phyloP scores from a whole-genome alignment of 2,329 filamentous ascomycete species.

The Pyrenochaeta sp. region DNA sequence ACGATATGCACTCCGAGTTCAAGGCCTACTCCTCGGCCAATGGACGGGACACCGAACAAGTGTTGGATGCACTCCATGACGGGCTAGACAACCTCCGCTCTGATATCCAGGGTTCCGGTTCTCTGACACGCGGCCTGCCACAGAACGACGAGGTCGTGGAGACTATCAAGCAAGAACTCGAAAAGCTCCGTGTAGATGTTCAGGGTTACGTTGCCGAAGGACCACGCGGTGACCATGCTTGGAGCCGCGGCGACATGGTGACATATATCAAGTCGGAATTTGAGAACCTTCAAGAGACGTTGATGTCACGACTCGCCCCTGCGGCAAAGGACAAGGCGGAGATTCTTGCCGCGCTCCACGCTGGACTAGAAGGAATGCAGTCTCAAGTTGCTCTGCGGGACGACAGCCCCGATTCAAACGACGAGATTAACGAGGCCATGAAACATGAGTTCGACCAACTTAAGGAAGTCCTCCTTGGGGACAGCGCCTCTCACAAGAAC shows the following conservation, averaged over 20 bases:
- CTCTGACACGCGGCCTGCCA: conserved; percentile 71
- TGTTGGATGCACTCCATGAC: conserved; percentile 86
- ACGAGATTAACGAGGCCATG: conserved; percentile 71
- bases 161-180: conserved; percentile 69
- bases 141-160: conserved; percentile 82
- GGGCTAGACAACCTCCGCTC: conserved; percentile 80
- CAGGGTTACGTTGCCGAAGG: conserved; percentile 59
- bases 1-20: conserved; percentile 69
- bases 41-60: conserved; percentile 84
- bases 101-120: conserved; percentile 83
- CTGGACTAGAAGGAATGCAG: conserved; percentile 52
- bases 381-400: conserved; percentile 47
- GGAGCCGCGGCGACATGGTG: conserved; percentile 55
- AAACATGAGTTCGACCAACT: conserved; percentile 84
- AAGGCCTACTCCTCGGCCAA: conserved; percentile 82
- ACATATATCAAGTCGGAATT: conserved; percentile 64
- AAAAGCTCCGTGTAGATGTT: conserved; percentile 68
- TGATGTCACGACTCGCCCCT: conserved; percentile 57
- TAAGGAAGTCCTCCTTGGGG: conserved; percentile 75
- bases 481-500: conserved; percentile 63
- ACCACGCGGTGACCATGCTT: conserved; percentile 51
- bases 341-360: conserved; percentile 48
- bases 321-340: conserved; percentile 45
- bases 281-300: conserved; percentile 66
- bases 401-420: conserved; percentile 48